phyloP scores from a whole-genome alignment of 2,329 filamentous ascomycete genomes.

The Lecanicillium sp. region DNA sequence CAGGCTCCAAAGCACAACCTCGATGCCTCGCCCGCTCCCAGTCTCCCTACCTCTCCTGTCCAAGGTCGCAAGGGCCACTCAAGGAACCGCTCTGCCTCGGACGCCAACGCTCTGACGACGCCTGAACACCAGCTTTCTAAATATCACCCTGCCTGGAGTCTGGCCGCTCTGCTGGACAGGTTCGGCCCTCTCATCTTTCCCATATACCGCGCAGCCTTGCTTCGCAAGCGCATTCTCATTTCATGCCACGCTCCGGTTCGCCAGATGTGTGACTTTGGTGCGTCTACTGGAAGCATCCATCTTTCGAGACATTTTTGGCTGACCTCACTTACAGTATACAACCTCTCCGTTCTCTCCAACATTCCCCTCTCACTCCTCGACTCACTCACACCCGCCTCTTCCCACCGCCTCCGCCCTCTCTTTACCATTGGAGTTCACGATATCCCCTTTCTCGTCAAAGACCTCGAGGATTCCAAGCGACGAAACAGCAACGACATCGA shows the following conservation, averaged over 20 bases:
- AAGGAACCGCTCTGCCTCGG: conserved; percentile 52
- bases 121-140: conserved; percentile 56
- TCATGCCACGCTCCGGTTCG: conserved; percentile 81
- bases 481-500: conserved; percentile 26
- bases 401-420: conserved; percentile 66
- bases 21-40: conserved; percentile 38
- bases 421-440: conserved; percentile 93
- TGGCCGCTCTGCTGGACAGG: conserved; percentile 66
- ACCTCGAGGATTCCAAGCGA: conserved; percentile 40
- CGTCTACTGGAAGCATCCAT: conserved; percentile 16
- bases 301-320: conserved; percentile 8
- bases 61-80: conserved; percentile 34
- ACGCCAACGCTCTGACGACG: conserved; percentile 49
- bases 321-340: conserved; percentile 63
- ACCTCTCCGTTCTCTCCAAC: conserved; percentile 86
- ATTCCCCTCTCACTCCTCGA: conserved; percentile 69
- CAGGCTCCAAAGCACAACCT: conserved; percentile 17
- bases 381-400: conserved; percentile 53
- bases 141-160: conserved; percentile 79
- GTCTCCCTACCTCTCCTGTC: conserved; percentile 26
- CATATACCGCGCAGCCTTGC: conserved; percentile 75
- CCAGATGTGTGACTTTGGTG: conserved; percentile 82
- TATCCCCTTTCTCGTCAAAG: conserved; percentile 66
- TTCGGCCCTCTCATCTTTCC: conserved; percentile 92
- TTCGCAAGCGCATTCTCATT: conserved; percentile 82